Base-by-base conservation (phyloP, 2,329 filamentous ascomycete species). In the Nemania sp. region DNA sequence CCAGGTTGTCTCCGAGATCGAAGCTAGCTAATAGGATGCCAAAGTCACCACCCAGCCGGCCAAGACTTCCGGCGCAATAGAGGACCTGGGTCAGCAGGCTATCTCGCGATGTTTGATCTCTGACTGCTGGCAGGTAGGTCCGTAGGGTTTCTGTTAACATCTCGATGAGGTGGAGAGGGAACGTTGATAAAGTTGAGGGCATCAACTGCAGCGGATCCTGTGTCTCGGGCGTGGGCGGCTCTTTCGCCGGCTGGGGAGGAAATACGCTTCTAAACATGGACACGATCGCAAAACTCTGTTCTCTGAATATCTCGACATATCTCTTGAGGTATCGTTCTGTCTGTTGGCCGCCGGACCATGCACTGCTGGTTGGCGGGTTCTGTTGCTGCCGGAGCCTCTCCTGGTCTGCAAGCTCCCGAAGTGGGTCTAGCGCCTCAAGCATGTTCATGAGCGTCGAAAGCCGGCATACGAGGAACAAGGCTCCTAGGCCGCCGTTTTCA, bases 231-330 rank as follows among this genome's bases (percentile, higher is more conserved):
- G 51, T 65, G 29, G 66, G 65, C 35, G 59, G 20, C 21, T 64
- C 61, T 25, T 56, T 63, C 5, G 65, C 57, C 6, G 64, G 39
- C 15, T 70, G 64, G 3, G 67, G 81, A 0, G 90, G 87, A 70
- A 96, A 96, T 56, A 98, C 92, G 70, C 90, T 95, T 70, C 89
- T 91, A 76, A 96, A 97, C 83, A 98, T 92, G 60, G 92, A 96
- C 29, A 98, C 87, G 62, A 98, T 96, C 45, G 89, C 90, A 74
- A 99, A 99, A 73, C 91, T 97, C 76, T 99, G 95, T 76, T 99
- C 95, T 54, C 95, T 90, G 74, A 98, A 98, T 29, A 99, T 92
- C 73, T 99, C 95, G 69, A 99, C 91, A 75, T 96, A 99, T 49
- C 93, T 86, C 75, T 98, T 99, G 45, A 99, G 79, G 70, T 92